phyloP scores from a whole-genome alignment of 306 rosid species.

The Cyclanthera cordifolia region DNA sequence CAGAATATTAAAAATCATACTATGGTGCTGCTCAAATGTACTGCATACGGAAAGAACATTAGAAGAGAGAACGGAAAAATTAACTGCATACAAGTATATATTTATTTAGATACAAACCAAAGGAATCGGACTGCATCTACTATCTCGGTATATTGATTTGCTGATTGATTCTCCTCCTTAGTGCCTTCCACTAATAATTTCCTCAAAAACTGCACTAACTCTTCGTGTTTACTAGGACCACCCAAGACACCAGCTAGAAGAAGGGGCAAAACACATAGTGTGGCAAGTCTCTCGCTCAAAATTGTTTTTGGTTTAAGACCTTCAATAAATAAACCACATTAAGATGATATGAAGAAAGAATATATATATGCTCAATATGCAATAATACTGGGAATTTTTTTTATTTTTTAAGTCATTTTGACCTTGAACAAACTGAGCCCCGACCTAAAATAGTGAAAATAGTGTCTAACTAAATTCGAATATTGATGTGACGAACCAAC shows the following conservation, averaged over 20 bases:
- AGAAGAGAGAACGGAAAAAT: conserved; percentile 11
- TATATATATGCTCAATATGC: background rate
- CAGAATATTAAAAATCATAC: conserved; percentile 61
- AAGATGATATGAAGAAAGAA: conserved; percentile 17
- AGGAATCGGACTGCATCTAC: conserved; percentile 81
- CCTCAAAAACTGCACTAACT: conserved; percentile 57
- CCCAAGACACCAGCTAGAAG: conserved; percentile 84
- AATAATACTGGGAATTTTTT: background rate
- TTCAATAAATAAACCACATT: conserved; percentile 23
- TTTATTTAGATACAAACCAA: conserved; percentile 45
- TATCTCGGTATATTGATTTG: conserved; percentile 52
- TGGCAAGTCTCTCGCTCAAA: conserved; percentile 63
- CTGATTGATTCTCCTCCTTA: conserved; percentile 35
- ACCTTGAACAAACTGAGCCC: background rate
- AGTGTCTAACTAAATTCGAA: background rate
- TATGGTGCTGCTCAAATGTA: conserved; percentile 62
- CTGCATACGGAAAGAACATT: conserved; percentile 41
- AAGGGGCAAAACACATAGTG: conserved; percentile 80
- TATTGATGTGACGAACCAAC: background rate
- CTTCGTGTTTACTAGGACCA: conserved; percentile 51
- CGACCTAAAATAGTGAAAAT: background rate
- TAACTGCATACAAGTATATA: background rate
- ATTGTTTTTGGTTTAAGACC: conserved; percentile 75
- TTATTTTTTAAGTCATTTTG: background rate
- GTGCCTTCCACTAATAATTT: conserved; percentile 57